Conservation (phyloP, 2,329 filamentous ascomycete genomes). For the Ascomycota sp. region DNA sequence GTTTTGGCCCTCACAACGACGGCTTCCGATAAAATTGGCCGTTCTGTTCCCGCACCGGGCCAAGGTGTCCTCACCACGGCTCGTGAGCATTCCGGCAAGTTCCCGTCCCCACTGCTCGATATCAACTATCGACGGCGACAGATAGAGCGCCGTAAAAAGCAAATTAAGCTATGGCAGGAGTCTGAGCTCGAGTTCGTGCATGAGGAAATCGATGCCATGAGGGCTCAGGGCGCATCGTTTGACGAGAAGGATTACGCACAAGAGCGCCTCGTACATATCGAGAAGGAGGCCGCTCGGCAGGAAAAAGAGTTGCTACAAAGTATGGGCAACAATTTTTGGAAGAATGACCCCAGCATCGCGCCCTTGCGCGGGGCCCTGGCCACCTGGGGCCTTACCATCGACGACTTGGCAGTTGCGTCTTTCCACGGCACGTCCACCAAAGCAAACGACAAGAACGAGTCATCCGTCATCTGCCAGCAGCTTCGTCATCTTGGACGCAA, state of each 20-base stretch:
- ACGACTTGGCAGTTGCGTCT: slow-evolving; percentile 84
- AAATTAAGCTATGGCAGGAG: slow-evolving; percentile 94
- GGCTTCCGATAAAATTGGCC: slow-evolving; percentile 96
- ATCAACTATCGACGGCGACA: slow-evolving; percentile 95
- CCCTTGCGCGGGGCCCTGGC: slow-evolving; percentile 89
- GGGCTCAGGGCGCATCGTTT: slow-evolving; percentile 53
- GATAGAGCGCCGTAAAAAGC: slow-evolving; percentile 79
- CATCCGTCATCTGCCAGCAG: slow-evolving; percentile 90
- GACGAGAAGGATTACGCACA: slow-evolving; percentile 69
- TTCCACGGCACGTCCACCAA: slow-evolving; percentile 98
- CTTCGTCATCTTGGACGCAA: slow-evolving; percentile 82
- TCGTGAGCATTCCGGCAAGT: slow-evolving; percentile 75
- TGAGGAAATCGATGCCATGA: slow-evolving; percentile 82
- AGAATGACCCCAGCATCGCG: slow-evolving; percentile 79
- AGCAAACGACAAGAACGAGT: slow-evolving; percentile 99
- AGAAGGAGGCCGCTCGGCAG: slow-evolving; percentile 67
- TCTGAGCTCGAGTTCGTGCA: slow-evolving; percentile 83
- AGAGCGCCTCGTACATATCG: slow-evolving; percentile 70
- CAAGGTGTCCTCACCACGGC: slow-evolving; percentile 94
- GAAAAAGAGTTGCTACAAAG: slow-evolving; percentile 84
- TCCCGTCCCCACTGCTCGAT: slow-evolving; percentile 86
- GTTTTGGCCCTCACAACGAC: slow-evolving; percentile 84
- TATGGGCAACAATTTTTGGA: slow-evolving; percentile 98
- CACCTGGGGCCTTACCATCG: slow-evolving; percentile 94
- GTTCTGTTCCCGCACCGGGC: slow-evolving; percentile 87